A percentile compares a stretch with the other conserved stretches of the same genome.
Evolutionary conservation across 495 filamentous ascomycete genomes (phyloP).

Genomic region (Aspergillus campestris): DNA sequence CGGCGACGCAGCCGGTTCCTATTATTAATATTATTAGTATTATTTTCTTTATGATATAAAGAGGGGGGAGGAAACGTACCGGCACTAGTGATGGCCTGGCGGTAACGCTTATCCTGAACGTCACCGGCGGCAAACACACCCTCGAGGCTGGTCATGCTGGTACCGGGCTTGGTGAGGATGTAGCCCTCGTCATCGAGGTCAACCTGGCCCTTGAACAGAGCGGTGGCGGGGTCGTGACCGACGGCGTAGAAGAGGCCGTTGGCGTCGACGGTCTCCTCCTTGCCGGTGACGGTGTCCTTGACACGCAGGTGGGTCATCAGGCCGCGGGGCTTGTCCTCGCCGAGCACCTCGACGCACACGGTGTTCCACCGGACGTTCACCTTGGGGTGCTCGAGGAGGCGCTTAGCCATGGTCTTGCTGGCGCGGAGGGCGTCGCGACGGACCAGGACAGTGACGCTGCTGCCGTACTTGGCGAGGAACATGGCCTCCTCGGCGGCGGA

Average conservation of each 20-base stretch:
- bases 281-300: constrained; percentile 68
- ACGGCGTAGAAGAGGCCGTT: constrained; percentile 97
- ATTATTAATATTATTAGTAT: constrained; percentile 8
- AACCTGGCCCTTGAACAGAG: constrained; percentile 77
- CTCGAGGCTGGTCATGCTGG: constrained; percentile 76
- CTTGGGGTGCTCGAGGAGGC: constrained; percentile 76
- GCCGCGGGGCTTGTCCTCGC: constrained; percentile 61
- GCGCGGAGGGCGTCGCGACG: constrained; percentile 78
- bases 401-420: constrained; percentile 83
- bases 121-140: constrained; percentile 97
- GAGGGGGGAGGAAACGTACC: constrained; percentile 49
- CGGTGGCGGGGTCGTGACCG: constrained; percentile 90
- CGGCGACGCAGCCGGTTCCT: constrained; percentile 92
- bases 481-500: constrained; percentile 96
- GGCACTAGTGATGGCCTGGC: constrained; percentile 95
- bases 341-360: constrained; percentile 70
- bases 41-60: not conserved
- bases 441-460: constrained; percentile 88
- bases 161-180: constrained; percentile 80
- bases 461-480: constrained; percentile 96
- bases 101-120: constrained; percentile 96
- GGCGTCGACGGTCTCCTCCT: constrained; percentile 72
- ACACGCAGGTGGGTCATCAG: constrained; percentile 79
- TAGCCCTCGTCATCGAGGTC: constrained; percentile 83
- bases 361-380: constrained; percentile 80